Base-by-base conservation (phyloP, 2,329 filamentous ascomycete species). In the Magnaporthiopsis incrustans region DNA sequence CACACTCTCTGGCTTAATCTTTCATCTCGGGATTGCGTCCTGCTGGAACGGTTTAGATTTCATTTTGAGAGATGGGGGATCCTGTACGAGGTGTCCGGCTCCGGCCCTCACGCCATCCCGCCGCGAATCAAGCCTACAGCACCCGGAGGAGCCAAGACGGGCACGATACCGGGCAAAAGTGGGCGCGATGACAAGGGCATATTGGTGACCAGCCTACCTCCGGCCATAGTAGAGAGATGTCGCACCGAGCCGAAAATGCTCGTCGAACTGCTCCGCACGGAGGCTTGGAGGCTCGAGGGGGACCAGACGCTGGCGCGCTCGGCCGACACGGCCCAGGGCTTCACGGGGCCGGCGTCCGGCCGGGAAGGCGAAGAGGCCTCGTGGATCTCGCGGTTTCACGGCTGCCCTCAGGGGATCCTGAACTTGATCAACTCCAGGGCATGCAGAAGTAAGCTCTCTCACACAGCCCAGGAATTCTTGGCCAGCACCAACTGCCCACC, bases 21-120 rank as follows among this genome's bases (percentile, higher is more conserved):
- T 1, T 81, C 87, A 0, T 62, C 69, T 0, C 78, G 80, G 32
- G 94, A 98, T 68, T 73, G 76, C 2, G 66, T 74, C 0, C 77
- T 91, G 3, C 82, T 97, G 30, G 71, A 72, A 30, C 78, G 75
- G 1, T 79, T 86, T 63, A 77, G 74, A 0, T 63, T 72, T 0
- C 81, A 87, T 67, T 92, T 98, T 68, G 76, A 77, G 8, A 74
- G 77, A 5, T 98, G 94, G 93, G 92, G 92, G 0, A 84, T 97
- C 30, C 67, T 80, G 1, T 92, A 89, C 71, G 78, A 83, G n/a
- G 64, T 68, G 1, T 26, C 26, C 22, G 4, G 44, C 3, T 3
- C 44, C 8, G 7, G 11, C 22, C 2, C 6, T 22, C n/a, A n/a
- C 22, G 22, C 44, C 22, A n/a, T n/a, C 44, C 12, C 22, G 6